Percentiles rank a stretch among this genome's conserved stretches.
phyloP scores from a whole-genome alignment of 1,139 yeast species.

The Pneumocystis canis region DNA sequence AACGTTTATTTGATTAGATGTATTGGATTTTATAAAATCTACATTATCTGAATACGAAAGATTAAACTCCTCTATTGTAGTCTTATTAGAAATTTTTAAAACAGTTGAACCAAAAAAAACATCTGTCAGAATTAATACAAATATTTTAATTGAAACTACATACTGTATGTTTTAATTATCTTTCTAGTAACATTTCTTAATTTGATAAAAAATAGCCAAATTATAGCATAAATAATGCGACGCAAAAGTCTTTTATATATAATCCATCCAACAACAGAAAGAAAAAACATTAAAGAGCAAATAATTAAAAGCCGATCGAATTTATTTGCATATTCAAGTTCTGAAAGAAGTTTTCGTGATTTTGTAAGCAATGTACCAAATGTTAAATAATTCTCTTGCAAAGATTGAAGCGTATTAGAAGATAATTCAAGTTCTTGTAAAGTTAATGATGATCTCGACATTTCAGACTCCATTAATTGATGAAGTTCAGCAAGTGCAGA shows the following conservation, averaged over 20 bases:
- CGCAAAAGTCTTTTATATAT: neutral
- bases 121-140: neutral
- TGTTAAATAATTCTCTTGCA: constrained; percentile 38
- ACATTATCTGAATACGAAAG: neutral
- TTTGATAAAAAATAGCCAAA: neutral
- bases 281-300: constrained; percentile 37
- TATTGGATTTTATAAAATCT: neutral
- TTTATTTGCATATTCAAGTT: constrained; percentile 52
- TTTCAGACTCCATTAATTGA: constrained; percentile 18
- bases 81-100: neutral
- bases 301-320: constrained; percentile 47
- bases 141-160: neutral
- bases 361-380: constrained; percentile 41
- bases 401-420: constrained; percentile 34
- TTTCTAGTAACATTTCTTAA: neutral
- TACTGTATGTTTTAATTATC: neutral
- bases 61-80: neutral
- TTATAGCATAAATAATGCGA: neutral
- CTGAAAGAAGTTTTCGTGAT: constrained; percentile 42
- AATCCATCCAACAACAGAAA: neutral
- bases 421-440: constrained; percentile 48
- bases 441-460: constrained; percentile 43
- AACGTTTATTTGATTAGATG: neutral
- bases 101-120: neutral
- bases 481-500: constrained; percentile 9